Evolutionary conservation across 108 stramenopile species (phyloP).

Genomic region (Bacterosira constricta): DNA sequence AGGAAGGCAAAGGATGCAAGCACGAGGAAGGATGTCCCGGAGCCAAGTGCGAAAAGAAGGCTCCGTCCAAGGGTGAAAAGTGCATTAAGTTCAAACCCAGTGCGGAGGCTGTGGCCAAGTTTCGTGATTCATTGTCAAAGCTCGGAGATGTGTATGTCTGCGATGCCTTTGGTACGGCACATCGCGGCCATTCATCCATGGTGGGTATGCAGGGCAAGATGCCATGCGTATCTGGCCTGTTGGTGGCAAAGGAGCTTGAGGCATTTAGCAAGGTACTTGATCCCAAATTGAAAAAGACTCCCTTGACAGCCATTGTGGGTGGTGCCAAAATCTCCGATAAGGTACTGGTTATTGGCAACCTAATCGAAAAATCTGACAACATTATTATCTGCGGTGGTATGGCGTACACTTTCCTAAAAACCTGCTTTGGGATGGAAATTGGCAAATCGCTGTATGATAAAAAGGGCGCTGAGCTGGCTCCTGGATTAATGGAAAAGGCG

Average conservation of each 20-base stretch:
- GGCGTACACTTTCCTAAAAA: conserved; percentile 99
- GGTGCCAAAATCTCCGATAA: conserved; percentile 99
- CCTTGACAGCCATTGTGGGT: conserved; percentile 99
- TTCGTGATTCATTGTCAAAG: conserved; percentile 88
- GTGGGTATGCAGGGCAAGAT: conserved; percentile 98
- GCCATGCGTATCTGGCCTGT: conserved; percentile 91
- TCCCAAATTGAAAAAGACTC: conserved; percentile 94
- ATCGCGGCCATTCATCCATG: conserved; percentile 99
- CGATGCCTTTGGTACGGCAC: conserved; percentile 99
- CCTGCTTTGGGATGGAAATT: conserved; percentile 90
- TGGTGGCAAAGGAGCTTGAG: conserved; percentile 98
- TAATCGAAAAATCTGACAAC: conserved; percentile 98
- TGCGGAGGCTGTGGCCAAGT: conserved; percentile 37
- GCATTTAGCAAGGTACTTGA: conserved; percentile 96
- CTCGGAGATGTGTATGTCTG: conserved; percentile 96
- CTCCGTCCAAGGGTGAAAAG: conserved; percentile 16
- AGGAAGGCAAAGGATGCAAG: conserved; percentile 77
- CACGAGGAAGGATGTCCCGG: conserved; percentile 67
- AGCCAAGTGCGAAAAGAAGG: conserved; percentile 25
- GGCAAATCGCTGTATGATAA: conserved; percentile 97
- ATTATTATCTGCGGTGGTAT: conserved; percentile 99
- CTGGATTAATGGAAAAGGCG: conserved; percentile 93
- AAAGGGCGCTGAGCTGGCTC: conserved; percentile 95
- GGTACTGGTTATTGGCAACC: conserved; percentile 98
- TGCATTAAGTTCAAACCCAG: conserved; percentile 30